Conservation (phyloP, 2,329 filamentous ascomycete species). For the Penicillium sp. region DNA sequence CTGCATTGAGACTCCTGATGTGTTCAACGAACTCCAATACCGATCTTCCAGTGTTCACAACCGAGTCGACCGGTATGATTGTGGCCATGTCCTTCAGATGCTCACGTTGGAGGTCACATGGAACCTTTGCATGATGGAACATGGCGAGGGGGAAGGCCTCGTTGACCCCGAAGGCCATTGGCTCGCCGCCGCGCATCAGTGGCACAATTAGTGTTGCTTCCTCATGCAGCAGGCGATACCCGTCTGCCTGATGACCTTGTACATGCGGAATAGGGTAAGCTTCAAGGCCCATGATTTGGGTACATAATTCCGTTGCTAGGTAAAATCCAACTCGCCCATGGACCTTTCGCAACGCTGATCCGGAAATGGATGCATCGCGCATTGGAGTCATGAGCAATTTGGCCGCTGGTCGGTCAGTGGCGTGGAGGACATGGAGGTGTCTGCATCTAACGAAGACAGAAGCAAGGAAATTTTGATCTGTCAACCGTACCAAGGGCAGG, state of each 20-base stretch:
- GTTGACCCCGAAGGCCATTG: constrained; percentile 59
- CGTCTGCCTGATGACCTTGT: constrained; percentile 44
- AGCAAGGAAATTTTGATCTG: constrained; percentile 25
- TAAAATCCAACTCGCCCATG: constrained; percentile 53
- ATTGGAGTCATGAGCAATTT: constrained; percentile 55
- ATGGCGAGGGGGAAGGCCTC: constrained; percentile 51
- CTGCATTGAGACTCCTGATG: constrained; percentile 41
- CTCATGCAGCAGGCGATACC: constrained; percentile 50
- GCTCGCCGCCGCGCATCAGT: constrained; percentile 62
- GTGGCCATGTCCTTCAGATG: constrained; percentile 42
- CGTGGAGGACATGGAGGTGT: constrained; percentile 37
- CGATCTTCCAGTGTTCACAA: constrained; percentile 57
- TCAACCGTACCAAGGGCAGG: constrained; percentile 45
- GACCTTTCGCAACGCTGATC: constrained; percentile 47
- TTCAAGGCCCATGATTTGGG: constrained; percentile 49
- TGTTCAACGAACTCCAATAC: constrained; percentile 49
- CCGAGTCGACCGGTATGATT: constrained; percentile 58
- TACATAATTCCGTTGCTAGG: constrained; percentile 51
- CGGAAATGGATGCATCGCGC: constrained; percentile 48
- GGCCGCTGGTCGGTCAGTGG: constrained; percentile 44
- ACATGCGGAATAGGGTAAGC: constrained; percentile 51
- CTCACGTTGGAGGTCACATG: constrained; percentile 41
- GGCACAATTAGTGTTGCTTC: constrained; percentile 53
- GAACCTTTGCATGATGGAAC: constrained; percentile 48
- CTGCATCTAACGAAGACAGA: constrained; percentile 18